These are phyloP conservation scores for Penicillium crustosum DNA, from an alignment of 2,329 filamentous ascomycete species.

Conservation along the genomic window DNA sequence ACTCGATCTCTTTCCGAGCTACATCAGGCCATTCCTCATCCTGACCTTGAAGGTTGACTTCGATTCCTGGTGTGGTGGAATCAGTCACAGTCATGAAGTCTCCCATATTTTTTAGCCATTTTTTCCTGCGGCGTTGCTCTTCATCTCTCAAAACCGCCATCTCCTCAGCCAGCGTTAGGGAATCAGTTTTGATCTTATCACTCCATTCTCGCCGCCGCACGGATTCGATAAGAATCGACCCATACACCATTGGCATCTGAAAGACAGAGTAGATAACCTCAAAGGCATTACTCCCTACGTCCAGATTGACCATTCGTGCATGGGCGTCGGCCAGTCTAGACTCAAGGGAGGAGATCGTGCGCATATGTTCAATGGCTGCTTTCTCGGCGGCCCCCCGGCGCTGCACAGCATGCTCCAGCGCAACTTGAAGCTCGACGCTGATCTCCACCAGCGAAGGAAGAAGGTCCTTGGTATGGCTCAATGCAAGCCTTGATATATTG, in stretches of 20 bases:
- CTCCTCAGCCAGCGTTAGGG: conserved; percentile 84
- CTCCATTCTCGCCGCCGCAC: conserved; percentile 86
- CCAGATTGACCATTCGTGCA: conserved; percentile 67
- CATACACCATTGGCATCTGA: conserved; percentile 84
- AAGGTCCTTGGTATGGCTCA: conserved; percentile 63
- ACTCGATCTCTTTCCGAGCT: conserved; percentile 71
- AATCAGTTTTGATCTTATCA: conserved; percentile 85
- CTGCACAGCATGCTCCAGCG: conserved; percentile 54
- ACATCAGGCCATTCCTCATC: conserved; percentile 79
- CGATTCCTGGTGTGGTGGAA: conserved; percentile 70
- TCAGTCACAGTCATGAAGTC: conserved; percentile 68
- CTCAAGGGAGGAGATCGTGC: conserved; percentile 76
- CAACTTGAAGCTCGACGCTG: conserved; percentile 54
- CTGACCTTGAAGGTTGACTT: conserved; percentile 79
- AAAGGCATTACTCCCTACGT: conserved; percentile 76
- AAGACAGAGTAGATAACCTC: conserved; percentile 77
- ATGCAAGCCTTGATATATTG: conserved; percentile 63
- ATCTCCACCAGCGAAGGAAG: conserved; percentile 61
- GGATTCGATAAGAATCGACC: conserved; percentile 81
- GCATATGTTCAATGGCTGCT: conserved; percentile 73
- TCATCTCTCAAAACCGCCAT: conserved; percentile 91
- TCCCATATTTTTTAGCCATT: conserved; percentile 85
- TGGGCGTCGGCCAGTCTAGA: conserved; percentile 71
- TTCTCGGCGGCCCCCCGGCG: conserved; percentile 67
- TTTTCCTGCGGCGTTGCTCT: conserved; percentile 81